These are phyloP conservation scores for Populus hybrid DNA, from an alignment of 441 rosid genomes.

Conservation along the genomic window DNA sequence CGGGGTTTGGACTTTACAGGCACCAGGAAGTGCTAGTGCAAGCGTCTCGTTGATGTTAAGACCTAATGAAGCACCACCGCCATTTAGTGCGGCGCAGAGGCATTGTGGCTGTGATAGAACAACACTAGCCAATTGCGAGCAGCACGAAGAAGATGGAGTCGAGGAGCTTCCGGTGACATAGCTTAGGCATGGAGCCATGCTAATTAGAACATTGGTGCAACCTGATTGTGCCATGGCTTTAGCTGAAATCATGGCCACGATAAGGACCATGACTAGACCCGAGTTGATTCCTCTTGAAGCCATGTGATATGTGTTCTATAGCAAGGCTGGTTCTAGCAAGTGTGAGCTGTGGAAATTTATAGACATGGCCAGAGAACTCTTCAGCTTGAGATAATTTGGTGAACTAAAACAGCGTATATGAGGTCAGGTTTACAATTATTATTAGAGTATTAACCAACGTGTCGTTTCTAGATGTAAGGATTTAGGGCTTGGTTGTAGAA, in stretches of 20 bases:
- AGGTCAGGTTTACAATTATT: conserved; percentile 19
- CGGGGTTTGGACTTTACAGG: conserved; percentile 53
- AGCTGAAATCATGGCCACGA: conserved; percentile 29
- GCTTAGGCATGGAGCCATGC: conserved; percentile 51
- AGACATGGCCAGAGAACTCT: background rate
- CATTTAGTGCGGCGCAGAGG: conserved; percentile 45
- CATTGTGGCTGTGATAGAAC: conserved; percentile 49
- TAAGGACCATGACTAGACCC: conserved; percentile 18
- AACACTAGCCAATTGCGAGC: conserved; percentile 47
- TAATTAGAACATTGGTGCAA: conserved; percentile 43
- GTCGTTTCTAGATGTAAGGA: conserved; percentile 2
- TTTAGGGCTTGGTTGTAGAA: background rate
- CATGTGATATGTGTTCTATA: conserved; percentile 1
- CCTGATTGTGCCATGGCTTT: conserved; percentile 45
- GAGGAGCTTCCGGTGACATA: conserved; percentile 50
- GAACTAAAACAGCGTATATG: conserved; percentile 25
- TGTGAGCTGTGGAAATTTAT: too few relatives aligned
- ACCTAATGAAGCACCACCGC: conserved; percentile 44
- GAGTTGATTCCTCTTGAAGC: conserved; percentile 21
- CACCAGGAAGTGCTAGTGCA: conserved; percentile 50
- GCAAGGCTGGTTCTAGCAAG: too few relatives aligned
- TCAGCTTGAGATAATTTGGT: conserved; percentile 15
- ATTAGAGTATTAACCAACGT: background rate
- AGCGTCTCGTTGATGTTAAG: conserved; percentile 48
- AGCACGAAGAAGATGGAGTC: conserved; percentile 52